A percentile compares a stretch with the other conserved stretches of the same genome.
Conservation (phyloP, 768 basidiomycete species). For the Calocera cornea region DNA sequence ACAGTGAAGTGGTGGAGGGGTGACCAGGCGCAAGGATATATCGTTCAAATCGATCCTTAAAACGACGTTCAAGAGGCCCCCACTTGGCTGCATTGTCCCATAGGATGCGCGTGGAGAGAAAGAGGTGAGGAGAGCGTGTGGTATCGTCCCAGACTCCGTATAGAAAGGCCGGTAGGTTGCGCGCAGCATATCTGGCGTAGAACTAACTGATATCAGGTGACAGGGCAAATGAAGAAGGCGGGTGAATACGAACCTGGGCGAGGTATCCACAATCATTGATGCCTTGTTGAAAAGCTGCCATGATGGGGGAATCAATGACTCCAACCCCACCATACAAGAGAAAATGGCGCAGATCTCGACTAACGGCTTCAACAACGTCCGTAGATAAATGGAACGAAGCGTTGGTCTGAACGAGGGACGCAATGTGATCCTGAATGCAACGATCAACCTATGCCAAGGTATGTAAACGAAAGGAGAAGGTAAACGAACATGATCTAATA, state of each 20-base stretch:
- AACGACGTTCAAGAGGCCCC: neutral
- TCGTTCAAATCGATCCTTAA: neutral
- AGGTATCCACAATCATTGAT: neutral
- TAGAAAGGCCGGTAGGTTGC: neutral
- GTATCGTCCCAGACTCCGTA: neutral
- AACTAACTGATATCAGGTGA: neutral
- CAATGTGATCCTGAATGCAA: neutral
- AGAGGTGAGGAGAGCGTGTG: neutral
- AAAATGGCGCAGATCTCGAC: neutral
- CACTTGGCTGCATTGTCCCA: too few relatives aligned
- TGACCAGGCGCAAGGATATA: neutral
- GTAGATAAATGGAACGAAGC: too few relatives aligned
- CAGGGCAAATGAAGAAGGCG: neutral
- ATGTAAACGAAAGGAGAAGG: too few relatives aligned
- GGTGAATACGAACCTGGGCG: neutral
- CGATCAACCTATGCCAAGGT: too few relatives aligned
- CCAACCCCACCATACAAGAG: neutral
- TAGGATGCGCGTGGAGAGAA: neutral
- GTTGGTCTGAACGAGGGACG: neutral
- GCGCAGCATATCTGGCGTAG: neutral
- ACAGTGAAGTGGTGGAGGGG: too few relatives aligned
- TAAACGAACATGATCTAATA: too few relatives aligned
- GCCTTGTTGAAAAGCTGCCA: neutral
- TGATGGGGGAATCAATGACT: neutral
- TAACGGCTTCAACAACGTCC: neutral